These are phyloP conservation scores for Suhomyces sp. DNA, from an alignment of 805 yeast species.

Conservation along the genomic window DNA sequence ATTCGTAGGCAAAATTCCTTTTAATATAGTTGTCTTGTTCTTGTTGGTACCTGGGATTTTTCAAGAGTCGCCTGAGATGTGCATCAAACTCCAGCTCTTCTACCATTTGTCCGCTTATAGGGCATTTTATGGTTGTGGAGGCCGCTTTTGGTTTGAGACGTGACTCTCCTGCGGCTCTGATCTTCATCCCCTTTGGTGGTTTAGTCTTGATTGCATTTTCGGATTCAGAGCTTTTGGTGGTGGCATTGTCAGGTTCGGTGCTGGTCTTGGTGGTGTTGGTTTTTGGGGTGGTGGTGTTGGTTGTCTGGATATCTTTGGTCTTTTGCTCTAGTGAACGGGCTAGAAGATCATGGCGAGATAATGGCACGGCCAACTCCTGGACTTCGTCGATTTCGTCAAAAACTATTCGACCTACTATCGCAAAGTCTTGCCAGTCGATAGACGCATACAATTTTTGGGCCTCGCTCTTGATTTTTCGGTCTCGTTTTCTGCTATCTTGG, in stretches of 20 bases:
- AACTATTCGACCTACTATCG: slow-evolving; percentile 63
- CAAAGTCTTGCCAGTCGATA: slow-evolving; percentile 86
- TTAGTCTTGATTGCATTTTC: slow-evolving; percentile 11
- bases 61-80: slow-evolving; percentile 64
- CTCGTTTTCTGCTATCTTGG: slow-evolving; percentile 27
- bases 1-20: slow-evolving; percentile 48
- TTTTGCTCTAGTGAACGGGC: slow-evolving; percentile 59
- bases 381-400: slow-evolving; percentile 61
- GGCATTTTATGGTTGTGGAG: slow-evolving; percentile 58
- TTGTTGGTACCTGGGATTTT: slow-evolving; percentile 76
- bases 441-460: slow-evolving; percentile 57
- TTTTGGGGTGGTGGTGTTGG: neutral
- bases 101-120: slow-evolving; percentile 69
- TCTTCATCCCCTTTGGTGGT: slow-evolving; percentile 53
- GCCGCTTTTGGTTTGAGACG: slow-evolving; percentile 34
- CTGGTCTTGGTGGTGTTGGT: neutral
- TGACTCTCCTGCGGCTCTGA: slow-evolving; percentile 70
- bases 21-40: slow-evolving; percentile 61
- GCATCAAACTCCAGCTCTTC: slow-evolving; percentile 68
- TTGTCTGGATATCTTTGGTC: slow-evolving; percentile 24
- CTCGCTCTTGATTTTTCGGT: slow-evolving; percentile 35
- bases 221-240: slow-evolving; percentile 8
- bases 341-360: slow-evolving; percentile 56
- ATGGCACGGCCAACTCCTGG: slow-evolving; percentile 53
- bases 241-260: neutral